Evolutionary conservation across 2,329 filamentous ascomycete genomes (phyloP).

Genomic region (Nigrospora sphaerica): DNA sequence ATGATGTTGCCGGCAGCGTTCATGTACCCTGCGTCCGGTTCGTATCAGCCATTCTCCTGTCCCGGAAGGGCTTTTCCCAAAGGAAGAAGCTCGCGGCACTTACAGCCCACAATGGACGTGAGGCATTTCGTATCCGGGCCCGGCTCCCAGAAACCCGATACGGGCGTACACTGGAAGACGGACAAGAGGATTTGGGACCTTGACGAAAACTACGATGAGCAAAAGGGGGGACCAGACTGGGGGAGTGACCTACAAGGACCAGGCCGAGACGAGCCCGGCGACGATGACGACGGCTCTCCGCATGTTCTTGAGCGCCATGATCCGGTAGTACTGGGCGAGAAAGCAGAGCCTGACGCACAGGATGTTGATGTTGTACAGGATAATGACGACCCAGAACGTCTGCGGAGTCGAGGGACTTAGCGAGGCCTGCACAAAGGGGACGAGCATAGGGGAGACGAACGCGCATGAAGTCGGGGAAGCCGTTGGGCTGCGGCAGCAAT

Average conservation of each 20-base stretch:
- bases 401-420: slow-evolving; percentile 4
- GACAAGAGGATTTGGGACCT: slow-evolving; percentile 23
- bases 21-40: slow-evolving; percentile 9
- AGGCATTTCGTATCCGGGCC: slow-evolving; percentile 21
- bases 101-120: slow-evolving; percentile 25
- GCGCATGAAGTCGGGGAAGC: neutral
- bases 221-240: no score
- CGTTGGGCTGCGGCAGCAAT: neutral
- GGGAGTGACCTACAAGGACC: no score
- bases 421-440: neutral
- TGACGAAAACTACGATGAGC: no score
- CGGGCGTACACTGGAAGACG: slow-evolving; percentile 26
- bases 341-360: slow-evolving; percentile 28
- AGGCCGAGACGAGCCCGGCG: no score
- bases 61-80: neutral
- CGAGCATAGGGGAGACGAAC: neutral
- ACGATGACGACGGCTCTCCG: slow-evolving; percentile 19
- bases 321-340: slow-evolving; percentile 29
- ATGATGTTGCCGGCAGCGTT: slow-evolving; percentile 29
- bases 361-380: slow-evolving; percentile 28
- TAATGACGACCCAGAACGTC: slow-evolving; percentile 30
- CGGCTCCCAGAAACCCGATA: slow-evolving; percentile 26
- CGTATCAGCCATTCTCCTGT: neutral
- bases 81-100: slow-evolving; percentile 6
- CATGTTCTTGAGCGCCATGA: slow-evolving; percentile 24